Evolutionary conservation across 2,329 filamentous ascomycete genomes (phyloP), one percentile per base, ranked within the genome.

Genomic region (Aureobasidium subglaciale): DNA sequence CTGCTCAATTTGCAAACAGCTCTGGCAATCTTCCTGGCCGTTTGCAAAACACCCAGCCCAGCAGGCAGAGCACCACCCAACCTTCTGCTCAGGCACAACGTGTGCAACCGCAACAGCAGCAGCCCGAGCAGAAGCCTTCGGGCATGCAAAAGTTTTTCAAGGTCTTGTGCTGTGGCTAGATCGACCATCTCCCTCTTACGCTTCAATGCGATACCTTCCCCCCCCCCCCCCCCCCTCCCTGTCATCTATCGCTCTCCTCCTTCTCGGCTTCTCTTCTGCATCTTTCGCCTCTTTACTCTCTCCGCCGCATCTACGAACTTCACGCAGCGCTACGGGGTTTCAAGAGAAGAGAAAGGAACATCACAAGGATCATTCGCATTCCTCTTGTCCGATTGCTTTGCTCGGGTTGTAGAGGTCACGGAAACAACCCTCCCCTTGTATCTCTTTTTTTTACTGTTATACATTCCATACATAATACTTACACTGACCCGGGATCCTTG

Each of bases 1-100:
- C 95, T 73, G 92, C 92, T 63, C 92, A 96, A 70, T 96, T 96
- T 79, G 90, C 95, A 77, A 92, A 90, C 80, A 96, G 90, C 76
- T 88, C 87, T 68, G 88, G 90, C 71, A 93, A 96, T 71, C 80
- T 95, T 62, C 82, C 87, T 18, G 35, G 56, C 5, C 53, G 59
- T 32, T 18, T 59, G 15, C 56, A 52, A 50, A 55, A 49, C 29
- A 52, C 45, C 20, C 56, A 56, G 34, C 49, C 55, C 20, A 54
- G 42, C 55, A 58, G 56, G 52, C 56, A 58, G 41, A 59, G 56
- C 32, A 55, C 54, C 11, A 52, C 56, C 30, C 57, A 57, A 18
- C 27, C 45, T 11, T 37, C 42, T 7, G 55, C 58, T 9, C 52
- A 61, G 52, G 49, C 59, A 30, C 63, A 64, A 56, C 64, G 63